Evolutionary conservation across 768 basidiomycete genomes (phyloP), one percentile per base, ranked within the genome.

Genomic region (Mycena amicta): DNA sequence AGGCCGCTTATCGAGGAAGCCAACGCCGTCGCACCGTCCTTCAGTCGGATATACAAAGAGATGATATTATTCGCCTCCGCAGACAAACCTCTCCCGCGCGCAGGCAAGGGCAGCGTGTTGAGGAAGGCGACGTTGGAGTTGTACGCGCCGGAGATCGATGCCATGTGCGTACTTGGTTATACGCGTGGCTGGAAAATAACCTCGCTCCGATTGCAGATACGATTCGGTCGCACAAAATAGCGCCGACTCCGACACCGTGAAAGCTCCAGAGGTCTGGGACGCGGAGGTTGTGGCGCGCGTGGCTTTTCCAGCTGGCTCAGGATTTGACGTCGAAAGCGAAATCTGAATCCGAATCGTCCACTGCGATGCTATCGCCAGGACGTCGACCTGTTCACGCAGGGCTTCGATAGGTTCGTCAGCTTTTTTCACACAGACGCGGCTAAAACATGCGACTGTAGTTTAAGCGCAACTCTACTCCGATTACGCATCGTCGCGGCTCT

Each of bases 31-130:
- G 73, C 75, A 0, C 80, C 80, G 0, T 55, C 71, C 0, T 80
- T 75, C 47, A 79, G 77, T 53, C 70, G 75, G n/a, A 72, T 81
- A 12, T 81, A 78, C 68, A 80, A 79, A 60, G 79, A 84, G 62
- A 80, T 84, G 80, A 79, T 85, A 31, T 40, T 83, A 27, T 65
- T 83, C 16, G 71, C 81, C 0, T 67, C 71, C 2, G 62, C 64
- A 1, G 70, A 68, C 0, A 80, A 80, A 55, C 80, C 78, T 1
- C 68, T 84, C 40, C 68, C 74, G n/a, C 76, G 76, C 20, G 69
- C 80, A 1, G 75, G 70, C 0, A 85, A 83, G 61, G 79, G 79
- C 2, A 79, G 81, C 0, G 73, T 81, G 3, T 69, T 70, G 40
- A 74, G 77, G 49, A 78, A 77, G 55, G 74, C 72, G 3, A 71